phyloP scores from a whole-genome alignment of 2,329 filamentous ascomycete genomes.

The Penicillium sclerotiorum region DNA sequence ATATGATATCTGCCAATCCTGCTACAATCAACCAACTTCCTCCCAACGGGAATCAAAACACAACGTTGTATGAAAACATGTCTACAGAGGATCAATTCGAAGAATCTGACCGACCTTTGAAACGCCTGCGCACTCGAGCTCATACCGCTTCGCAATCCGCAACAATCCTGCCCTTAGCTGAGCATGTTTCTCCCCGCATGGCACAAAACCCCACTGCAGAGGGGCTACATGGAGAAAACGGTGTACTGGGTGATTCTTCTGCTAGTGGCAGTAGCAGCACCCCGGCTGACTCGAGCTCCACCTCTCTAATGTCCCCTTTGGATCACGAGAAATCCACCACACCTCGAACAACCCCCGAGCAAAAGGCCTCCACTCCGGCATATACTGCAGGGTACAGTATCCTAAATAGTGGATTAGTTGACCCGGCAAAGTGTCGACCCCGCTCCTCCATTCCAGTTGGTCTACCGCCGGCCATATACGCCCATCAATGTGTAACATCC shows the following conservation, averaged over 20 bases:
- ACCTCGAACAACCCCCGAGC: constrained; percentile 24
- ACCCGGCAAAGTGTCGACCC: constrained; percentile 61
- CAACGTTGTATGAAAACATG: neutral
- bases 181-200: neutral
- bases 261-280: constrained; percentile 25
- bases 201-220: neutral
- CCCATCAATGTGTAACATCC: constrained; percentile 85
- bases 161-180: constrained; percentile 2
- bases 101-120: constrained; percentile 21
- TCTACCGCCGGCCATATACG: constrained; percentile 75
- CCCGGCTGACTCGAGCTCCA: constrained; percentile 29
- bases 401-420: constrained; percentile 29
- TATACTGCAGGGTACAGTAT: constrained; percentile 19
- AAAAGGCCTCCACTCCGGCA: constrained; percentile 17
- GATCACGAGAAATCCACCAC: constrained; percentile 30
- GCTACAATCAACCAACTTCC: constrained; percentile 19
- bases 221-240: constrained; percentile 2
- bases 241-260: constrained; percentile 10
- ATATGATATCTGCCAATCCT: constrained; percentile 16
- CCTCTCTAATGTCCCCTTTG: constrained; percentile 27
- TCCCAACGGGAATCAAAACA: constrained; percentile 4
- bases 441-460: constrained; percentile 82
- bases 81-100: constrained; percentile 5
- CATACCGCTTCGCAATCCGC: constrained; percentile 6
- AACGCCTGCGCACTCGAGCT: constrained; percentile 20